Base-by-base conservation (phyloP, 306 rosid genomes). In the Calophaca sinica region DNA sequence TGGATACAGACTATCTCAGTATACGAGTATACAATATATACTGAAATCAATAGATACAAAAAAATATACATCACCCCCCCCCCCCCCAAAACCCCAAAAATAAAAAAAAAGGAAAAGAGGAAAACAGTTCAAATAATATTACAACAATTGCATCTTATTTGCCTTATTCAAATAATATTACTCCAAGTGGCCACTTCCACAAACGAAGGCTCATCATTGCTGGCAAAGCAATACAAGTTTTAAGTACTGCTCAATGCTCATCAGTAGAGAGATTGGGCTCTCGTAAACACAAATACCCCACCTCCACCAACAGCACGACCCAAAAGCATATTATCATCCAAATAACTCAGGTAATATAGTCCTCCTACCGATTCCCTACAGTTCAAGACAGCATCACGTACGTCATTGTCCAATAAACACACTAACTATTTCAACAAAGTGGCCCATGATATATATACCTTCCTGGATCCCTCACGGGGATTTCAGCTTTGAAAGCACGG, bases 241-340 rank as follows among this genome's bases (percentile, higher is more conserved):
- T 64, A 49, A 69, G 5, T 45, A 26, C 5, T 6, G 61, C 60
- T 58, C 69, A 76, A 54, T 58, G 66, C 46, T 68, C 63, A 67
- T 72, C 79, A 88, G 42, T 69, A 68, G 31, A 91, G 93, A 71
- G 91, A 79, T 76, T 91, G 98, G 69, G 94, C 87, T 90, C 80
- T 89, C 0, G 91, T 89, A 72, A 94, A 94, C 61, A 94, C 93
- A 80, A 94, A 94, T 1, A 88, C 90, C 33, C 98, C 98, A 41
- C 97, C 98, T 2, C 97, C 96, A 20, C 91, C 98, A 76, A 91
- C 96, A 5, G 98, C 90, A 48, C 97, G 97, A 9, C 98, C 98
- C 94, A 94, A 72, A 75, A 91, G 97, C 96, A 94, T 77, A 72
- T 90, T 90, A 41, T 83, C 81, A 60, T 94, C 98, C 88, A 94